Conservation (phyloP, 1,139 yeast genomes). For the Pichia sp. region DNA sequence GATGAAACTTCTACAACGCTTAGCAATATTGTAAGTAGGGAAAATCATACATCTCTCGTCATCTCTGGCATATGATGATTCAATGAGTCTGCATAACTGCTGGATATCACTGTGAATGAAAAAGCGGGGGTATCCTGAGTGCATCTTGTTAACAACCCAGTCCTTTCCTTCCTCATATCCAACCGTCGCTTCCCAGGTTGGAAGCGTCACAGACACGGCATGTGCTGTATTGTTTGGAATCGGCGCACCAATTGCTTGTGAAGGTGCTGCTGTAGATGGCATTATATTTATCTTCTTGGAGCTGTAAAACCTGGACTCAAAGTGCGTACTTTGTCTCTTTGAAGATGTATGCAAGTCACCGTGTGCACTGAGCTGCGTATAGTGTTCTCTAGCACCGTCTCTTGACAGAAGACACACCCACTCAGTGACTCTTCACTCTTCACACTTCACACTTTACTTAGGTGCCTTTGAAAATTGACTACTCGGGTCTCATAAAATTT, state of each 20-base stretch:
- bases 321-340: no score
- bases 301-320: no score
- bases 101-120: constrained; percentile 71
- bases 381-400: no score
- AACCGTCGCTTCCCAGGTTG: constrained; percentile 89
- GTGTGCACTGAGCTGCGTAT: no score
- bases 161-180: constrained; percentile 88
- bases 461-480: no score
- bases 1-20: constrained; percentile 77
- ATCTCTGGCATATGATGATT: constrained; percentile 64
- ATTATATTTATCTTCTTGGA: no score
- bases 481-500: no score
- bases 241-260: constrained; percentile 61
- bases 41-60: constrained; percentile 69
- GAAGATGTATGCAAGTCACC: no score
- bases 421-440: no score
- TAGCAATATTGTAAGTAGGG: constrained; percentile 73
- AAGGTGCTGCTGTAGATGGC: constrained; percentile 15
- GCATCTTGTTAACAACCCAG: constrained; percentile 77
- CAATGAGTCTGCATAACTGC: constrained; percentile 45
- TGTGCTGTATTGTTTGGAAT: constrained; percentile 87
- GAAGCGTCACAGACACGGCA: constrained; percentile 89
- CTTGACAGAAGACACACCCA: no score
- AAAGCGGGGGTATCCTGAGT: constrained; percentile 85
- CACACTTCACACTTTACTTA: no score